A percentile compares a stretch with the other conserved stretches of the same genome.
phyloP scores from a whole-genome alignment of 129 eudicot species.

The Lactuca saligna region DNA sequence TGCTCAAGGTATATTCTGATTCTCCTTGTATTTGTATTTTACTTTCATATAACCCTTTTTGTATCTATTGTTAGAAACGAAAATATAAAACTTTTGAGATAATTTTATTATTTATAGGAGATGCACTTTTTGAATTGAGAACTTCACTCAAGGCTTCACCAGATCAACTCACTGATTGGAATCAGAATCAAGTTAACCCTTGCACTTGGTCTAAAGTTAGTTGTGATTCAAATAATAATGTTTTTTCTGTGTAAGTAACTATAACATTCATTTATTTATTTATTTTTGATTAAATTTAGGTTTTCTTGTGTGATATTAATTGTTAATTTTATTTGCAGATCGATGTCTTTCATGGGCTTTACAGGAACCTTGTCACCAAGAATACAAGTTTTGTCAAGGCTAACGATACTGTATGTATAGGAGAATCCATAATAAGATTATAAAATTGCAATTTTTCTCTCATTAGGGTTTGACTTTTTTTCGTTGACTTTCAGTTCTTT shows the following conservation, averaged over 20 bases:
- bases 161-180: conserved; percentile 81
- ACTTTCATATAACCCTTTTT: neutral
- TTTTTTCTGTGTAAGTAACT: conserved; percentile 54
- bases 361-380: conserved; percentile 65
- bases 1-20: conserved; percentile 59
- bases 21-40: neutral
- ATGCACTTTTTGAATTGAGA: conserved; percentile 73
- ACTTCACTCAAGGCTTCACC: conserved; percentile 70
- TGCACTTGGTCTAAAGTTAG: conserved; percentile 90
- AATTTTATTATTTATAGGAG: conserved; percentile 56
- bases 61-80: conserved; percentile 3
- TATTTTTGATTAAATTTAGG: conserved; percentile 5
- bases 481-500: conserved; percentile 44
- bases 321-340: conserved; percentile 43
- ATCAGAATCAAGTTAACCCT: conserved; percentile 74
- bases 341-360: conserved; percentile 79
- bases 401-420: conserved; percentile 64
- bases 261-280: neutral
- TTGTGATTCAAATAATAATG: conserved; percentile 56
- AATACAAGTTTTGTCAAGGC: conserved; percentile 55
- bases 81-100: neutral
- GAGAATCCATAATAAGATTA: neutral
- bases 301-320: neutral
- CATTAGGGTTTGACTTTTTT: neutral
- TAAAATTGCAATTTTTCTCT: too few relatives aligned